These are phyloP conservation scores for Aureobasidium sp. DNA, from an alignment of 2,329 filamentous ascomycete species.

Conservation along the genomic window DNA sequence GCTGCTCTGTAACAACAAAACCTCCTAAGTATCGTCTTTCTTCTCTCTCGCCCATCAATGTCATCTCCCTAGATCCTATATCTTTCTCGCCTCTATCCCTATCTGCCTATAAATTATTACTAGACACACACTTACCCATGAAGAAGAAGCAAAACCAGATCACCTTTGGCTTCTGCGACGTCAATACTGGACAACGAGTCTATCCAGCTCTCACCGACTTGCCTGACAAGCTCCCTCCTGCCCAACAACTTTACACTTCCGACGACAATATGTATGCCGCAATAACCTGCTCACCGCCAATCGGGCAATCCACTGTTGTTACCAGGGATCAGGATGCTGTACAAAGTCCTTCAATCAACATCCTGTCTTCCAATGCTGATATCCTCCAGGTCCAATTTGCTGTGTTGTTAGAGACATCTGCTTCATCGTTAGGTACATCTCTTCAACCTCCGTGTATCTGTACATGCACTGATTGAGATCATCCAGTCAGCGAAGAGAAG, in stretches of 20 bases:
- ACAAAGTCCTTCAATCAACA: not conserved
- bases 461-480: not conserved
- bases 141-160: slow-evolving; percentile 16
- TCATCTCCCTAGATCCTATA: not conserved
- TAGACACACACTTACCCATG: not conserved
- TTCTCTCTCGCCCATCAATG: not conserved
- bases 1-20: not conserved
- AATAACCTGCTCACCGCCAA: slow-evolving; percentile 57
- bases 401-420: slow-evolving; percentile 59
- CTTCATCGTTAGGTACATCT: slow-evolving; percentile 21
- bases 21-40: not conserved
- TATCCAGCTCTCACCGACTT: slow-evolving; percentile 25
- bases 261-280: slow-evolving; percentile 39
- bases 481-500: slow-evolving; percentile 35
- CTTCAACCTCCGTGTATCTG: not conserved
- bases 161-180: slow-evolving; percentile 24
- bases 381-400: slow-evolving; percentile 48
- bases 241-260: slow-evolving; percentile 13
- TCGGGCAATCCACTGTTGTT: slow-evolving; percentile 64
- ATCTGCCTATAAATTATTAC: not conserved
- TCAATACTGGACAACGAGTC: slow-evolving; percentile 26
- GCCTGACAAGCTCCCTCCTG: slow-evolving; percentile 26
- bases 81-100: not conserved
- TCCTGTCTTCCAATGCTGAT: not conserved
- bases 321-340: slow-evolving; percentile 32